These are phyloP conservation scores for Psidium friedrichsthalianum DNA, from an alignment of 345 rosid species.

Conservation along the genomic window DNA sequence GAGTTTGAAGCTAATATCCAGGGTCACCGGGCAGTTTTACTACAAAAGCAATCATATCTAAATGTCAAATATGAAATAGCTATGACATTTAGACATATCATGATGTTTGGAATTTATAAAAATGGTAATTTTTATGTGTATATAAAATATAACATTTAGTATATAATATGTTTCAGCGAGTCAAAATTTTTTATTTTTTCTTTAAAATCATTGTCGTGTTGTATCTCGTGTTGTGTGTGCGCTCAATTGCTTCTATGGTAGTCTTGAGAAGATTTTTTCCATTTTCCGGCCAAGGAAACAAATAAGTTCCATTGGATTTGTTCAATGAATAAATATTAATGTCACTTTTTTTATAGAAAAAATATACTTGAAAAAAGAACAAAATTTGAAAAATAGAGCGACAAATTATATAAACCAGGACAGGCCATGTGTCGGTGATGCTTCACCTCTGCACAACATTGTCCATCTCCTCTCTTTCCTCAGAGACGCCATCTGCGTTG, in stretches of 20 bases:
- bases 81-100: too few species aligned
- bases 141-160: too few species aligned
- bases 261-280: not conserved
- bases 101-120: too few species aligned
- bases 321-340: not conserved
- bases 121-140: too few species aligned
- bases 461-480: not conserved
- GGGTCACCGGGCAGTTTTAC: too few species aligned
- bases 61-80: too few species aligned
- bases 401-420: not conserved
- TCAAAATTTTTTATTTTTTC: too few species aligned
- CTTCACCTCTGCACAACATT: not conserved
- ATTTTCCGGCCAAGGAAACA: not conserved
- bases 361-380: not conserved
- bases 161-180: too few species aligned
- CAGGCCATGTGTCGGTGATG: conserved; percentile 14
- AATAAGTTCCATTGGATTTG: not conserved
- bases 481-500: not conserved
- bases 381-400: not conserved
- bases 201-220: too few species aligned
- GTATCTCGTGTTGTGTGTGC: too few species aligned
- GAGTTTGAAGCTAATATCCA: too few species aligned
- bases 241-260: not conserved
- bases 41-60: too few species aligned
- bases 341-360: not conserved